Base-by-base conservation (phyloP, 2,329 filamentous ascomycete genomes). In the Fusarium metavorans region DNA sequence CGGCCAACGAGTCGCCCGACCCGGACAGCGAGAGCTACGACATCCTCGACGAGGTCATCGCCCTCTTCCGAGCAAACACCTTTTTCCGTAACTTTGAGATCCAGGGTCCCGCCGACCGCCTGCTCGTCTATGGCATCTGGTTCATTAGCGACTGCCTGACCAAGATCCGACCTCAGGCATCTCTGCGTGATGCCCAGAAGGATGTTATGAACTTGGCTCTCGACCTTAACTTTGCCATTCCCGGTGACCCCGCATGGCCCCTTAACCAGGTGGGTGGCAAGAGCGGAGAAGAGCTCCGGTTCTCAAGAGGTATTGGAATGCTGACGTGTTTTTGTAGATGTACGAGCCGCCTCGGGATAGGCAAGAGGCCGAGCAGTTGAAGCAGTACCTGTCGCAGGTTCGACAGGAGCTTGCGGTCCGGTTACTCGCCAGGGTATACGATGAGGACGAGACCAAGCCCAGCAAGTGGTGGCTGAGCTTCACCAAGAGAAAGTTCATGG, bases 1-100 rank as follows among this genome's bases (percentile, higher is more conserved):
- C 89, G 39, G 86, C 91, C 71, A 79, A 86, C 83, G 89, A 92
- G 84, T 91, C 87, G 78, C 92, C 87, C 79, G 95, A 98, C 83
- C 93, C 95, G 59, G 94, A 97, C 83, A 92, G 91, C 84, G 95
- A 98, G 84, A 95, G 93, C 80, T 98, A 98, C 88, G 97, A 99
- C 87, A 94, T 97, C 72, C 90, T 98, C 65, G 97, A 99, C 85
- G 97, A 99, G 87, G 92, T 97, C 61, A 90, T 99, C 65, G 90
- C 92, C 14, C 90, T 98, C 59, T 99, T 98, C 89, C 94, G 97
- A 75, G 96, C 97, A 80, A 98, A 99, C 88, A 98, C 96, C 70
- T 96, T 99, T 85, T 99, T 98, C 89, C 94, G 97, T 80, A 99
- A 98, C 89, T 99, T 99, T 80, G 97, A 98, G 88, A 97, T 98